Base-by-base conservation (phyloP, 2,329 filamentous ascomycete species). In the Colletotrichum spaethianum region DNA sequence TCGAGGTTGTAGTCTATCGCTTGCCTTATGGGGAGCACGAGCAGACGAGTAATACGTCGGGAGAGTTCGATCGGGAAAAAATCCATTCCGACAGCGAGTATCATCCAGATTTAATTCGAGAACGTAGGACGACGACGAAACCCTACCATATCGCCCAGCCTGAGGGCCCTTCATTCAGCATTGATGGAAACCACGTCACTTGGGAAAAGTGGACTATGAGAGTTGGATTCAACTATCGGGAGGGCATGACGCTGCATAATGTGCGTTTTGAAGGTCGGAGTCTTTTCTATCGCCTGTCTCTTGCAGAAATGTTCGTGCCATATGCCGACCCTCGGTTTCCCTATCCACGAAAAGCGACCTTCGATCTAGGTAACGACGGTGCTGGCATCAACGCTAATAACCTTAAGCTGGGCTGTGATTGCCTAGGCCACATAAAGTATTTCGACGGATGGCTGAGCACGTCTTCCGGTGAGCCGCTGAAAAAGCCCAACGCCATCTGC, bases 161-260 rank as follows among this genome's bases (percentile, higher is more conserved):
- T 0, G 76, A 82, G 1, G 82, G 82, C 0, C 80, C 82, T 0
- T 82, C 80, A 26, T 84, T 83, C 66, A 42, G 20, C 11, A 83
- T 93, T 14, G 82, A 83, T 63, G 81, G 84, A 64, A 84, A 84
- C 72, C 75, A 81, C 2, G 77, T 90, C 0, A 77, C 84, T 60
- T 92, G 90, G 90, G 88, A 91, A 78, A 90, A 92, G 77, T 93
- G 91, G 91, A 84, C 87, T 1, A 89, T 94, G 81, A 84, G 91
- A 36, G 88, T 94, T 5, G 88, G 88, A 7, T 94, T 93, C 83
- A 93, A 93, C 83, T 87, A 88, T 40, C 86, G 92, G 3, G 93
- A 94, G 79, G 92, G 92, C 40, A 87, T 90, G 16, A 91, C 92
- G 2, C 84, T 94, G 0, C 91, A 94, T 75, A 90, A 94, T 75